Evolutionary conservation across 2,329 filamentous ascomycete species (phyloP).

Genomic region (Beauveria pseudobassiana): DNA sequence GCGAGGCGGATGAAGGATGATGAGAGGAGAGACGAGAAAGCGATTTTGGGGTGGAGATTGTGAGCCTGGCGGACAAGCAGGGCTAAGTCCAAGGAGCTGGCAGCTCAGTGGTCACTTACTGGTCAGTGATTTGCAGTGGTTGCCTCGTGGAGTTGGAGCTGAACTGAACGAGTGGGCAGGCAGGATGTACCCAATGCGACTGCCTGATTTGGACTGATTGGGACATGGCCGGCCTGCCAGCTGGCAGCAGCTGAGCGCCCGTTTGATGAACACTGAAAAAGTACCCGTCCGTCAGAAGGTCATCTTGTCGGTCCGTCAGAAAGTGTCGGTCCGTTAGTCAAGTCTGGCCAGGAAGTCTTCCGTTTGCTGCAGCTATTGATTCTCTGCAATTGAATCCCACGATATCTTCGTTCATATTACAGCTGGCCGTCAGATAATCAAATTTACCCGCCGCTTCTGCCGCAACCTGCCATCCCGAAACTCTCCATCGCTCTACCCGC

Average conservation of each 20-base stretch:
- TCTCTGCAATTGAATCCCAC: background rate
- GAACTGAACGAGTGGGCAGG: background rate
- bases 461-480: background rate
- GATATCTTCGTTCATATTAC: background rate
- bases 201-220: constrained; percentile 9
- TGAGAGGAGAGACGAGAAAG: constrained; percentile 5
- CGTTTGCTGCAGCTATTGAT: too few species aligned
- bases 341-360: too few species aligned
- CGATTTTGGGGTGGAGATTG: constrained; percentile 3
- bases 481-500: background rate
- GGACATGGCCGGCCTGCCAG: background rate
- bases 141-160: constrained; percentile 1
- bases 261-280: background rate
- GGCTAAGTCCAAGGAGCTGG: background rate
- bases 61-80: background rate
- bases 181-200: background rate
- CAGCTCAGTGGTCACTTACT: background rate
- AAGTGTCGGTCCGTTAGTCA: too few species aligned
- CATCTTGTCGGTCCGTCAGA: too few species aligned
- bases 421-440: too few species aligned
- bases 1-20: background rate
- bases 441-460: background rate
- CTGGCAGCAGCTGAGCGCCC: constrained; percentile 3
- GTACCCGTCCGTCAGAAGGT: too few species aligned
- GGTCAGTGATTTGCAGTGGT: background rate